Evolutionary conservation across 495 filamentous ascomycete genomes (phyloP), one percentile per base, ranked within the genome.

Genomic region (Aspergillus homomorphus): DNA sequence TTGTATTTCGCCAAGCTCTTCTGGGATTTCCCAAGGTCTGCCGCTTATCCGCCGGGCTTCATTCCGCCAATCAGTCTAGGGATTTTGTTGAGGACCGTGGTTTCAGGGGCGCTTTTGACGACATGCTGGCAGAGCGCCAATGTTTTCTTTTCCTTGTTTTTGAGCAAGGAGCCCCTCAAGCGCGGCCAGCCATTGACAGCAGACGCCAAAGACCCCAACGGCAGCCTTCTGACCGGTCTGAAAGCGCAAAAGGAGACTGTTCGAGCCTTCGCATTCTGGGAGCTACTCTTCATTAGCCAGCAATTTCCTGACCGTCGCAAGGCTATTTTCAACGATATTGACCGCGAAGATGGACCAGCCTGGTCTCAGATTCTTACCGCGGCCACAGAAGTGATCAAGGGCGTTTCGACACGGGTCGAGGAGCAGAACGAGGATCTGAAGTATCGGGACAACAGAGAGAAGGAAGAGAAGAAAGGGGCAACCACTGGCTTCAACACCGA

Each of bases 171-270:
- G 61, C 94, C 95, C 7, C 67, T 96, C 45, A 95, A 94, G 70
- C 85, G 87, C 58, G 86, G 80, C 2, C 85, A 89, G 62, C 91
- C 92, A n/a, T 79, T 98, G 21, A 95, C 91, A 1, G 77, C 80
- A 12, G 88, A 91, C 54, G 89, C 90, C 4, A 89, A 85, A 61
- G 95, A 98, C 73, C 92, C 94, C 1, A 98, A 95, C 63, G 93
- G 91, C 38, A 96, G 87, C 64, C 76, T 98, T 43, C 68, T 98
- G 46, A 89, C 84, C 54, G 94, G 94, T 1, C 72, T 98, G 48
- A 91, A 86, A 60, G 83, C 87, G 19, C 92, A 77, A 62, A 80
- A 78, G 55, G 65, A 72, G 19, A 59, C 74, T 21, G 69, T 76
- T 10, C 76, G 90, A 75, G 75, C 83, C 4, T 93, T 93, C 69